Evolutionary conservation across 176 grass and related monocot species (phyloP).

Genomic region (Cenchrus purpureus): DNA sequence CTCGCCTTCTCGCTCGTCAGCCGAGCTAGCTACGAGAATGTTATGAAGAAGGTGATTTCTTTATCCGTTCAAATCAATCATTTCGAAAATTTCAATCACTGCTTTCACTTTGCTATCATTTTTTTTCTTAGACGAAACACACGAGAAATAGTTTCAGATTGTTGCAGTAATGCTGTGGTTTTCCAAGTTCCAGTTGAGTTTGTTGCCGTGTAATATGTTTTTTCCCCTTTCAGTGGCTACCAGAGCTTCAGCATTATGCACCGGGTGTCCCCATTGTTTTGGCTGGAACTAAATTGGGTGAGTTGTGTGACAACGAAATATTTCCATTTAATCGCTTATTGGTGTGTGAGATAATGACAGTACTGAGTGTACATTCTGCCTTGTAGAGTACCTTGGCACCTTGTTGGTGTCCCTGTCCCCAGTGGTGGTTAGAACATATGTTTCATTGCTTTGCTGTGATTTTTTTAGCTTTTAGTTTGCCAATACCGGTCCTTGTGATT

Average conservation of each 20-base stretch:
- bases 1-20: slow-evolving; percentile 94
- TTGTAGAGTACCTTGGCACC: not conserved
- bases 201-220: not conserved
- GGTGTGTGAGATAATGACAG: slow-evolving; percentile 6
- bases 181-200: slow-evolving; percentile 6
- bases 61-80: not conserved
- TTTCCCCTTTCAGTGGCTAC: slow-evolving; percentile 70
- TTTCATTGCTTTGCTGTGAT: slow-evolving; percentile 36
- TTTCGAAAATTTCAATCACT: not conserved
- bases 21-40: slow-evolving; percentile 92
- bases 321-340: slow-evolving; percentile 33
- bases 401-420: slow-evolving; percentile 34
- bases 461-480: not conserved
- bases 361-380: slow-evolving; percentile 11
- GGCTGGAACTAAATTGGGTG: slow-evolving; percentile 89
- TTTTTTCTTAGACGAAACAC: slow-evolving; percentile 14
- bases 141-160: not conserved
- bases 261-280: slow-evolving; percentile 92
- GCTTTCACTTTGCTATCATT: not conserved
- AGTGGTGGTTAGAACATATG: slow-evolving; percentile 39
- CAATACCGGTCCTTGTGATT: not conserved
- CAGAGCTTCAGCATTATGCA: slow-evolving; percentile 90
- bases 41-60: slow-evolving; percentile 79
- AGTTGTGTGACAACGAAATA: slow-evolving; percentile 45
- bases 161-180: not conserved